Base-by-base conservation (phyloP, 495 filamentous ascomycete genomes). In the Penicillium canariense region DNA sequence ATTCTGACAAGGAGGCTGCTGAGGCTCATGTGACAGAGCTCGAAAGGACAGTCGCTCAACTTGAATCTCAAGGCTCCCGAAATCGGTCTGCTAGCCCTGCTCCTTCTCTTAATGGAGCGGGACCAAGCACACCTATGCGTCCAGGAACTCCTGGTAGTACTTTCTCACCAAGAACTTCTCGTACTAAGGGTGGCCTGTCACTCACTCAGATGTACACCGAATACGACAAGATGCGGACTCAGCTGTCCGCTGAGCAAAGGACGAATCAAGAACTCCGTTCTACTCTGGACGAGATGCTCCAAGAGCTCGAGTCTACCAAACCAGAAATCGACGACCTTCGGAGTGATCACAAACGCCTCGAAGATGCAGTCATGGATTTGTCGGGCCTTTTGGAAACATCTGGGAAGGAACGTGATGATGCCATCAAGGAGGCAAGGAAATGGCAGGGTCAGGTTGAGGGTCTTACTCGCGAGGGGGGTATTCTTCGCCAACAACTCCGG, bases 401-500 rank as follows among this genome's bases (percentile, higher is more conserved):
- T 5, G 73, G 73, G 20, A 75, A 77, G 43, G 81, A 84, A 54
- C 69, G 81, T 15, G 84, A 87, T 44, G 62, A 72, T 25, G 78
- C 81, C 1, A 74, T 75, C 9, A 86, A 81, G 65, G 80, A 81
- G 27, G 77, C 84, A 5, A 78, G 88, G 48, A 95, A 87, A 62
- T 86, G 84, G 59, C 88, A 92, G 66, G 83, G 80, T 44, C 78
- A 88, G 54, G 82, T 89, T 23, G 77, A 86, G 50, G 87, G 86
- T 9, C 78, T 86, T 6, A 77, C 82, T 35, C 84, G 83, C 14
- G 91, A 97, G 69, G 79, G 81, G 25, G 85, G 88, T 48, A 85
- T 97, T 48, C 77, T 96, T 11, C 87, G 87, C 26, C 87, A 93
- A 56, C 83, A 97, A 65, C 77, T 97, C n/a, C 85, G 94, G 23